phyloP scores from a whole-genome alignment of 2,329 filamentous ascomycete species.

The Fusarium multiceps region DNA sequence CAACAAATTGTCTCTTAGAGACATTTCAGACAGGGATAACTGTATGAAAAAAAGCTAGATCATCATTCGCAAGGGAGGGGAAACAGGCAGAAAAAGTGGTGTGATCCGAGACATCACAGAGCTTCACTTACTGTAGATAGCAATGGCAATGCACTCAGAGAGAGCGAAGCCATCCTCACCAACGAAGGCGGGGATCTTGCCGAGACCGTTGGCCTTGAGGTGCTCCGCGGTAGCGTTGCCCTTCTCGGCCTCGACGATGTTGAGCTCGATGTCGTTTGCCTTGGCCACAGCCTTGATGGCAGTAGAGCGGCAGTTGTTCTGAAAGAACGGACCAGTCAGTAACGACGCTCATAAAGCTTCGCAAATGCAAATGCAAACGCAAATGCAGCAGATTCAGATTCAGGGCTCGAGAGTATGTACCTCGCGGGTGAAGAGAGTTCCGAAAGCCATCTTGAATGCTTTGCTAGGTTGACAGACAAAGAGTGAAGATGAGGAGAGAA shows the following conservation, averaged over 20 bases:
- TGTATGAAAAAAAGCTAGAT: slow-evolving; percentile 78
- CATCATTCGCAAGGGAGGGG: slow-evolving; percentile 65
- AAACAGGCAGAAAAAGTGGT: slow-evolving; percentile 47
- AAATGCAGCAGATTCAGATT: slow-evolving; percentile 29
- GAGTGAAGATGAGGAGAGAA: slow-evolving; percentile 41
- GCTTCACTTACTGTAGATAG: slow-evolving; percentile 89
- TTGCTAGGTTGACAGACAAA: slow-evolving; percentile 45
- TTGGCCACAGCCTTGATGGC: slow-evolving; percentile 94
- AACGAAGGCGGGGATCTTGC: slow-evolving; percentile 93
- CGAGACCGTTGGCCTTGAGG: slow-evolving; percentile 84
- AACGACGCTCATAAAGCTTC: slow-evolving; percentile 46
- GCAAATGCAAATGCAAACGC: slow-evolving; percentile 11
- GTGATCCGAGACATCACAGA: slow-evolving; percentile 13
- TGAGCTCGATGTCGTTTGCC: slow-evolving; percentile 94
- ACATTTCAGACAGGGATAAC: slow-evolving; percentile 99
- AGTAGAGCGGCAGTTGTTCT: slow-evolving; percentile 92
- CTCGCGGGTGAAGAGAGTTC: slow-evolving; percentile 91
- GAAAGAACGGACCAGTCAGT: slow-evolving; percentile 48
- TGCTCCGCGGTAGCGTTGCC: slow-evolving; percentile 78
- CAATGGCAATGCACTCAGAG: slow-evolving; percentile 91
- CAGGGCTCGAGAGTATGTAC: slow-evolving; percentile 61
- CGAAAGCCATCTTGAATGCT: slow-evolving; percentile 85
- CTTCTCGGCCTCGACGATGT: slow-evolving; percentile 79
- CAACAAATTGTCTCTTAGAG: slow-evolving; percentile 73
- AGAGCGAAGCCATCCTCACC: slow-evolving; percentile 92